Evolutionary conservation across 2,329 filamentous ascomycete species (phyloP), one percentile per base, ranked within the genome.

Genomic region (Drechslerella stenobrocha): DNA sequence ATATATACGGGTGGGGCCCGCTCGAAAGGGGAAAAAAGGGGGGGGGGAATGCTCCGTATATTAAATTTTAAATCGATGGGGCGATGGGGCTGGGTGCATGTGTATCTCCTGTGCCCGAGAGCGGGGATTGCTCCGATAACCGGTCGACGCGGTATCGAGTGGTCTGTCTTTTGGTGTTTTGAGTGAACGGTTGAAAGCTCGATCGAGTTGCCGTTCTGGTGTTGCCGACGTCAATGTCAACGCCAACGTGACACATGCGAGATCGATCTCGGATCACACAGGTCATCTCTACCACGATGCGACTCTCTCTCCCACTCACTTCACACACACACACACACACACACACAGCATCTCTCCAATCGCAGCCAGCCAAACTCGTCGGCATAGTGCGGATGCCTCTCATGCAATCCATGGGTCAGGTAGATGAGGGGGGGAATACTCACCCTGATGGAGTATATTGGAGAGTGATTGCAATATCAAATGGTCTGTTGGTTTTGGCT

Each of bases 401-500:
- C 52, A 65, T 28, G 60, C 52, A 65, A 52, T 52, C 52, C 60
- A 65, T 44, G 60, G 60, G 18, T 23, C 60, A 65, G 46, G 50
- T 65, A 57, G 45, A 65, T 57, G 52, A 57, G 23, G 42, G n/a
- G n/a, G n/a, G n/a, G n/a, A n/a, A n/a, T n/a, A n/a, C n/a, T n/a
- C 34, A 9, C 11, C 34, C 11, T 32, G 30, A 6, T 32, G 6
- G 30, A 13, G 15, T 9, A 13, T 15, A 37, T 13, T 37, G 6
- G 34, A 11, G 7, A 37, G 13, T 37, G 4, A 20, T 30, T 5
- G 5, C 28, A 30, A 30, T 30, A 5, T 42, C 37, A 18, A 42
- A 42, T 42, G 15, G 37, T 8, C 18, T 18, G 37, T 42, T 42
- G 22, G 18, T 18, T 13, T 20, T 9, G 22, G 7, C 37, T 42